Conservation (phyloP, 805 yeast genomes). For the Maudiozyma turicensis region DNA sequence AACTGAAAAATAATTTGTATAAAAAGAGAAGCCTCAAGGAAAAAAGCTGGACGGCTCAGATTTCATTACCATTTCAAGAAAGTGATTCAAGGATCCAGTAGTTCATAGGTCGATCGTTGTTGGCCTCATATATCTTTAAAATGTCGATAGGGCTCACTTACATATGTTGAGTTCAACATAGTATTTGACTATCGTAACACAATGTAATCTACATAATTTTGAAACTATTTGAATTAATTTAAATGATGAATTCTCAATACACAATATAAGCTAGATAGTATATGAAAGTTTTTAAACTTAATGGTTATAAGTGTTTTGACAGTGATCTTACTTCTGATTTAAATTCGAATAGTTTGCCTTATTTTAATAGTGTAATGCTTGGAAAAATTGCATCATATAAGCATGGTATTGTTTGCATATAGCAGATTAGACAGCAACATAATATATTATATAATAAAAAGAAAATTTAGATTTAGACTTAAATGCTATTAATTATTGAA, state of each 20-base stretch:
- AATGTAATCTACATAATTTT: background rate
- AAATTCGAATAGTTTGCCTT: background rate
- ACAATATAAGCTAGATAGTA: constrained; percentile 30
- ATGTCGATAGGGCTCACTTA: no score
- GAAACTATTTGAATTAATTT: background rate
- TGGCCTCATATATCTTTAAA: no score
- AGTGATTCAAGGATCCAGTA: no score
- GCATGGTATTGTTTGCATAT: no score
- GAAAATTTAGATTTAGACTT: background rate
- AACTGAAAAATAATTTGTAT: no score
- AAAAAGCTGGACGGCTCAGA: no score
- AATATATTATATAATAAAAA: no score
- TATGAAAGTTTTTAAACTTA: constrained; percentile 21
- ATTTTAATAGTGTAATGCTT: background rate
- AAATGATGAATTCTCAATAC: constrained; percentile 26
- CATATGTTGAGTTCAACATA: background rate
- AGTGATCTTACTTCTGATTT: constrained; percentile 1
- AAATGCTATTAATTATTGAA: constrained; percentile 4
- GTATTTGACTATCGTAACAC: background rate
- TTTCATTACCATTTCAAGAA: no score
- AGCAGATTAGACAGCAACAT: no score
- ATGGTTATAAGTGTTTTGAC: constrained; percentile 25
- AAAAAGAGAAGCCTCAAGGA: no score
- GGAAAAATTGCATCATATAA: no score
- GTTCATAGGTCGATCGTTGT: no score